A percentile compares a stretch with the other conserved stretches of the same genome.
Conservation (phyloP, 164 flowering plant genomes). For the grape (Vitis vinifera) region ASM3070453v1 NC_081808.1:1565501-1566000, state of each 20-base stretch:
- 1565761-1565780: too few species aligned
- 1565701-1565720: too few species aligned
- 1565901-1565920: slow-evolving; percentile 99
- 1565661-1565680: neutral
- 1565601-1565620: slow-evolving; percentile 28
- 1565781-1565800: neutral
- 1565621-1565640: neutral
- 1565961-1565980: slow-evolving; percentile 99
- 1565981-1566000: slow-evolving; percentile 66
- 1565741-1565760: too few species aligned
- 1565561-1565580: slow-evolving; percentile 82
- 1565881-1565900: slow-evolving; percentile 75
- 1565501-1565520: neutral
- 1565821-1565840: neutral
- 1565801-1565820: neutral
- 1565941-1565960: slow-evolving; percentile 80
- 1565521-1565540: slow-evolving; percentile 11
- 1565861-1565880: slow-evolving; percentile 28
- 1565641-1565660: neutral
- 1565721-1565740: too few species aligned
- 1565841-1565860: neutral
- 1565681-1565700: too few species aligned
- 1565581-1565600: slow-evolving; percentile 99
- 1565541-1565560: slow-evolving; percentile 91
- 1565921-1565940: slow-evolving; percentile 93